Evolutionary conservation across 2,329 filamentous ascomycete genomes (phyloP), one percentile per base, ranked within the genome.

Genomic region (Diplodia mutila): DNA sequence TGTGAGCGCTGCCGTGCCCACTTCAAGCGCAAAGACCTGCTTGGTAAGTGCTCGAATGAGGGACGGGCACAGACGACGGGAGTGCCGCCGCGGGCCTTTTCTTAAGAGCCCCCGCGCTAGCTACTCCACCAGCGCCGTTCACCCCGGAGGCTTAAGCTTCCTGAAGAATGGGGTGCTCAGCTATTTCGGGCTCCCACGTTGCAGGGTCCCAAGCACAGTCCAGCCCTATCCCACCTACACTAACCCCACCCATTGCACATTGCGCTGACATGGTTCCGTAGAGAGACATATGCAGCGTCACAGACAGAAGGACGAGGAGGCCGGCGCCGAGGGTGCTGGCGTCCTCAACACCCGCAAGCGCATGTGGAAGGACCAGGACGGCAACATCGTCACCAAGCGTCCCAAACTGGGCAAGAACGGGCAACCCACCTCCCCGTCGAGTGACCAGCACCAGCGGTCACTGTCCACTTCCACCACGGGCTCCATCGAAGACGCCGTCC

Each of bases 1-100:
- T 90, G 87, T 72, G 76, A 83, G 61, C 79, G 87, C 71, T 90
- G 88, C 70, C 82, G 83, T 67, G 85, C 86, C 32, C 85, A 88
- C 72, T 89, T 89, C 75, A 86, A 86, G 72, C 81, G 87, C 53
- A 85, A 83, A 29, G 87, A 89, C 75, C 76, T 89, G 51, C 76
- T 88, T 67, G 84, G 86, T 85, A 78, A 76, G 81, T 61, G 57
- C 29, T 8, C n/a, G 32, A 32, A 18, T n/a, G n/a, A n/a, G n/a
- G n/a, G n/a, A n/a, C 12, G 11, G n/a, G 49, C 49, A 25, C 29
- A 21, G 7, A n/a, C 25, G 25, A 32, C 53, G 53, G 53, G 53
- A 39, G 53, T 53, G 51, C 51, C 34, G 54, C 11, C 55, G 34
- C 54, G 34, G 54, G n/a, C 61, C 39, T 68, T 68, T 59, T 14